Evolutionary conservation across 2,329 filamentous ascomycete genomes (phyloP), one percentile per base, ranked within the genome.

Genomic region (Colletotrichum eremochloae): DNA sequence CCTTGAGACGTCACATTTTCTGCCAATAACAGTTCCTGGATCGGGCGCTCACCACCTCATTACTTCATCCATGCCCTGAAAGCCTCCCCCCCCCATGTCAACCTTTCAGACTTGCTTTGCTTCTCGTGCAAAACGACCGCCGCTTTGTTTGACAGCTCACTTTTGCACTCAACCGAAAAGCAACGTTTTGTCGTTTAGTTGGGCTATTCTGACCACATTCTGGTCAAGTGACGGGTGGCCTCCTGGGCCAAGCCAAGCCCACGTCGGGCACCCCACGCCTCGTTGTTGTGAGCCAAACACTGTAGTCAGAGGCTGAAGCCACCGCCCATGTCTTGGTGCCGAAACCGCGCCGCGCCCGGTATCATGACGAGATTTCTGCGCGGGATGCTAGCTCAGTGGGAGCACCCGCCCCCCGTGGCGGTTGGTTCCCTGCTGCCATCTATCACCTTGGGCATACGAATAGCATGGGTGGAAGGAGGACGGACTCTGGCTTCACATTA

Each of bases 1-100:
- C 67, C 61, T 64, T 44, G 52, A 65, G 64, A 70, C 60, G 66
- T 72, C 70, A 64, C 67, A 61, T 55, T 72, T 65, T 58, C 24
- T 42, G 44, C 38, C 66, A 65, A 50, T 55, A n/a, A 50, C 58
- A 46, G 44, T 46, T 46, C 48, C 56, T 38, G 57, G 57, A 31
- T 36, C 38, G 29, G 31, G 18, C 52, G 18, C 38, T 66, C 50
- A 31, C 11, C 33, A n/a, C 5, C 46, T 31, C 20, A 38, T 29
- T 55, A n/a, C 24, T 18, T 29, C 46, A 24, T 38, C 33, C 33
- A 58, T 44, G 58, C 38, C 64, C 58, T 46, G 11, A 12, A 63
- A 40, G 12, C 18, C 42, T 24, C 24, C 24, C 24, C 24, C 24
- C 24, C 65, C 44, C 56, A 20, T 42, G 40, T 6, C 56, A 44